Evolutionary conservation across 805 yeast species (phyloP), one percentile per base, ranked within the genome.

Genomic region (Candida coquimbonensis): DNA sequence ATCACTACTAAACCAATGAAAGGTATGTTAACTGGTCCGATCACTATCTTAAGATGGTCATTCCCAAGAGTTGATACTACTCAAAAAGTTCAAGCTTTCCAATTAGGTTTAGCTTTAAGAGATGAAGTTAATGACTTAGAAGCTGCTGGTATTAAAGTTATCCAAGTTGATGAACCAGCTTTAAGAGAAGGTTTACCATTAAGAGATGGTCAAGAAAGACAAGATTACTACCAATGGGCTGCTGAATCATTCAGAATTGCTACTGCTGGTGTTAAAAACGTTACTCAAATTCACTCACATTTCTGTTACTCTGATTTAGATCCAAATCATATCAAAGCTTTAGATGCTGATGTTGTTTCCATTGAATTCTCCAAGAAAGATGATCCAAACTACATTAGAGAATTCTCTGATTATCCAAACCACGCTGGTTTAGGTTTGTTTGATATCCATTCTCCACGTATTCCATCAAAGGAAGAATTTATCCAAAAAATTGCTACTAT

Each of bases 1-100:
- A 74, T 93, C 69, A 89, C 97, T 65, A 73, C 80, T 63, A 87
- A 86, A 78, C 96, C 97, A 68, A 87, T 93, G 81, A 93, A 93
- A 82, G 99, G 99, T 87, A 93, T 93, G 99, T 84, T 93, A 70
- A 90, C 99, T 68, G 99, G 99, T 75, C 99, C 99, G 70, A 93
- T 93, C 64, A 93, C 99, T 68, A 88, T 95, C 75, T 84, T 93
- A 72, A 87, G 99, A 83, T 93, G 99, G 99, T 93, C 99, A 62
- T 93, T 93, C 97, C 99, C 99, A 78, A 88, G 99, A 85, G 91
- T 90, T 69, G 99, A 93, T 66, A 85, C 91, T 60, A 77, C 95
- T 53, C 90, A 86, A 75, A 80, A 86, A 77, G 79, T 81, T 59
- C 99, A 93, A 79, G 88, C 97, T 61, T 80, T 86, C 70, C 99